Percentiles rank a stretch among this genome's conserved stretches.
Conservation (phyloP, 306 rosid species). For the Vigna angularis region DNA sequence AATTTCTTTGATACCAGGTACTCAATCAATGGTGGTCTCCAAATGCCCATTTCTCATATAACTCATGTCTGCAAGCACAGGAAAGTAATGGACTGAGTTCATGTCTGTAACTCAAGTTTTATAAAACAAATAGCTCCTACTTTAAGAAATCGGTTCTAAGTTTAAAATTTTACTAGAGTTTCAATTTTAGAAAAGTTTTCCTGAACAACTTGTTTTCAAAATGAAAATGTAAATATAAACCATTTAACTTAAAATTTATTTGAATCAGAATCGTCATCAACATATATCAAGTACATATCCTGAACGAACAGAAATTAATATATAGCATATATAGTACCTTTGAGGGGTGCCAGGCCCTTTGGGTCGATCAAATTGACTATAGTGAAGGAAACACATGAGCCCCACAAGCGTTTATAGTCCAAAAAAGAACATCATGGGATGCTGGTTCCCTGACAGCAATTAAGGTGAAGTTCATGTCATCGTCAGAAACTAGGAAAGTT, state of each 20-base stretch:
- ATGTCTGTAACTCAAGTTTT: not conserved
- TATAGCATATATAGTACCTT: too few species aligned
- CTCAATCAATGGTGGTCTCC: slow-evolving; percentile 11
- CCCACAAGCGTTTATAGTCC: slow-evolving; percentile 24
- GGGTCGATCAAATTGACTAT: not conserved
- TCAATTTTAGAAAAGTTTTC: too few species aligned
- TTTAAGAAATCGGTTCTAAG: not conserved
- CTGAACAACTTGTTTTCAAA: too few species aligned
- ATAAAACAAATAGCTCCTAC: not conserved
- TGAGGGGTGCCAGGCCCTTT: too few species aligned
- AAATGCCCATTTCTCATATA: not conserved
- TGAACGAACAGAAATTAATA: not conserved
- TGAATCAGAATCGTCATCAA: too few species aligned
- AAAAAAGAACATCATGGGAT: slow-evolving; percentile 9
- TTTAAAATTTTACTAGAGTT: too few species aligned
- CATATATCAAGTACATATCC: not conserved
- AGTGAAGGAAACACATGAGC: slow-evolving; percentile 29
- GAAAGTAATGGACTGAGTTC: not conserved
- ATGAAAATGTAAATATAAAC: too few species aligned
- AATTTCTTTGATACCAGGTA: slow-evolving; percentile 43
- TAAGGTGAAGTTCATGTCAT: slow-evolving; percentile 29
- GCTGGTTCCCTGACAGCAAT: slow-evolving; percentile 6
- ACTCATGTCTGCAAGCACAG: slow-evolving; percentile 18
- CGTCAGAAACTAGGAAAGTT: slow-evolving; percentile 16
- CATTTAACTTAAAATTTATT: too few species aligned